Conservation (phyloP, 352 stramenopile genomes). For the Phytophthora cajani region DNA sequence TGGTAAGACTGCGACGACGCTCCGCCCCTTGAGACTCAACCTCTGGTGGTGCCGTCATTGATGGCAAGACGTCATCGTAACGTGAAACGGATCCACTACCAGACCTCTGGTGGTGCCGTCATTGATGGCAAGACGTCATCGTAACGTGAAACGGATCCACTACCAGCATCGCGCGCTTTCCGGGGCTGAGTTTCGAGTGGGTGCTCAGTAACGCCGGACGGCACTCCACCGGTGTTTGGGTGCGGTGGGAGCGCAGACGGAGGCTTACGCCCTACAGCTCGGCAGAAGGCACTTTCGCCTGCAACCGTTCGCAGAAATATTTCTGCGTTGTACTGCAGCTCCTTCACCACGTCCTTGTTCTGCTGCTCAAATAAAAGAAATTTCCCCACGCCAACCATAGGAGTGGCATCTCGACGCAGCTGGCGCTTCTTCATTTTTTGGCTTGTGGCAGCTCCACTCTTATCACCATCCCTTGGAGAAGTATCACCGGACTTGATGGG, state of each 20-base stretch:
- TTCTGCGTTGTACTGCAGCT: constrained; percentile 89
- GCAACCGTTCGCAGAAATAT: constrained; percentile 75
- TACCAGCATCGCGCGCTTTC: constrained; percentile 19
- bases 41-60: constrained; percentile 15
- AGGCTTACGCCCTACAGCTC: constrained; percentile 68
- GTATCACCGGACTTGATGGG: constrained; percentile 38
- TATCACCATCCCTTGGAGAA: constrained; percentile 30
- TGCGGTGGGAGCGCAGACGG: constrained; percentile 55
- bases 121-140: constrained; percentile 38
- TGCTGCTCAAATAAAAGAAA: constrained; percentile 90
- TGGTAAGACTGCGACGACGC: constrained; percentile 31
- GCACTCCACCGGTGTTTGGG: constrained; percentile 26
- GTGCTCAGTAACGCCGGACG: constrained; percentile 14
- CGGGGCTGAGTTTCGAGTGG: constrained; percentile 11
- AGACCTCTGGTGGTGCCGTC: constrained; percentile 8
- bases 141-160: constrained; percentile 22
- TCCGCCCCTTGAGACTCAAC: constrained; percentile 22
- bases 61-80: constrained; percentile 41
- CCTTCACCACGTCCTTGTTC: constrained; percentile 92
- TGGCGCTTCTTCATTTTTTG: constrained; percentile 80
- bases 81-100: constrained; percentile 16
- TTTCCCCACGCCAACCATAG: constrained; percentile 76
- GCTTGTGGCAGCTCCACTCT: constrained; percentile 41
- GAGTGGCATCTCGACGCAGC: constrained; percentile 71
- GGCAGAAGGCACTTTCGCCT: constrained; percentile 79